phyloP scores from a whole-genome alignment of 192 early-diverging fungal genomes.

The Pilobolus umbonatus region DNA sequence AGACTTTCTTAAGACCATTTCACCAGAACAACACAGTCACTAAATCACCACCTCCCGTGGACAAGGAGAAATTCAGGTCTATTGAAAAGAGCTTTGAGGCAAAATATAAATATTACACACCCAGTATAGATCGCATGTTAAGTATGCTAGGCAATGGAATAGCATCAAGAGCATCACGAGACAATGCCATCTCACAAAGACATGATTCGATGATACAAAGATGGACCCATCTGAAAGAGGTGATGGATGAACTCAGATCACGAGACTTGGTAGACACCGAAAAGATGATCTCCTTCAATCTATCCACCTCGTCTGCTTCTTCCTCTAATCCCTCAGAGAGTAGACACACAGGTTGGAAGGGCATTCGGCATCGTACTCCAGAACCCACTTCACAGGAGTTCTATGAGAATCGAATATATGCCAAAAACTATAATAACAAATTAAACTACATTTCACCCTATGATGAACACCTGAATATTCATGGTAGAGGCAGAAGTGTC shows the following conservation, averaged over 20 bases:
- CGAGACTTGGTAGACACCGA: constrained; percentile 26
- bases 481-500: constrained; percentile 10
- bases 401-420: background rate
- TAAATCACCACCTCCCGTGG: constrained; percentile 26
- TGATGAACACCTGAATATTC: background rate
- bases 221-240: constrained; percentile 43
- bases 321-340: background rate
- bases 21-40: background rate
- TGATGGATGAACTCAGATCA: constrained; percentile 26
- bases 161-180: constrained; percentile 38
- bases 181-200: constrained; percentile 34
- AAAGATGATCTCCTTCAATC: background rate
- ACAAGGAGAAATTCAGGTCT: constrained; percentile 42
- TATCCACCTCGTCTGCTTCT: background rate
- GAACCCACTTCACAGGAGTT: background rate
- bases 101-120: constrained; percentile 55
- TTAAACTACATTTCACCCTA: background rate
- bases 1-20: constrained; percentile 9
- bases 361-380: constrained; percentile 15
- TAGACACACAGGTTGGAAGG: constrained; percentile 11
- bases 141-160: constrained; percentile 53
- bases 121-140: constrained; percentile 53
- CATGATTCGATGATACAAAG: constrained; percentile 45
- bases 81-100: constrained; percentile 50
- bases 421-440: no score